Conservation (phyloP, 2,329 filamentous ascomycete genomes). For the Teratosphaeria gauchensis region DNA sequence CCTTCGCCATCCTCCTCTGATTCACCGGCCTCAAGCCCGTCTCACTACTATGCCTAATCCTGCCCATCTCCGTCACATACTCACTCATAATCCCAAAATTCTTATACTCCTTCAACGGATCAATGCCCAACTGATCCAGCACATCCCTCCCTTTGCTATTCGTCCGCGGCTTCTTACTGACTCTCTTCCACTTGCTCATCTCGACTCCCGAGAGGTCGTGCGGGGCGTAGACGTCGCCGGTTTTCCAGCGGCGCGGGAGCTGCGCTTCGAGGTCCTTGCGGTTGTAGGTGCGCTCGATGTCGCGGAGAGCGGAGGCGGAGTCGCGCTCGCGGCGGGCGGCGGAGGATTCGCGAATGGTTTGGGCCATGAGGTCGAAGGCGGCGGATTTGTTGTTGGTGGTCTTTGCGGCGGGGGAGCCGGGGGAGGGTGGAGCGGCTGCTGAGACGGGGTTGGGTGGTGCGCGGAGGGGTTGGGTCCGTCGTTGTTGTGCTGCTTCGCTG, state of each 20-base stretch:
- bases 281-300: conserved; percentile 17
- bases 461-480: neutral
- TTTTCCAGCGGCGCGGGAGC: conserved; percentile 60
- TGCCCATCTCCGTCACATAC: conserved; percentile 73
- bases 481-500: neutral
- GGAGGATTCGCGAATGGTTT: conserved; percentile 2
- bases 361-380: conserved; percentile 1
- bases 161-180: conserved; percentile 25
- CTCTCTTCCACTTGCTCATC: conserved; percentile 68
- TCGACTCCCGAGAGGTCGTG: conserved; percentile 73
- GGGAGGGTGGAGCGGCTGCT: neutral
- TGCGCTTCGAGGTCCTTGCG: conserved; percentile 48
- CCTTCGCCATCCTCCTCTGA: conserved; percentile 87
- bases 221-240: conserved; percentile 82
- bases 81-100: conserved; percentile 90
- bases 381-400: neutral
- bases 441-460: neutral
- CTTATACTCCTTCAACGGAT: conserved; percentile 82
- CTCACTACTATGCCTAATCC: conserved; percentile 65
- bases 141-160: conserved; percentile 45
- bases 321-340: conserved; percentile 8
- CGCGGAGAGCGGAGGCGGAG: neutral
- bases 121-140: conserved; percentile 69
- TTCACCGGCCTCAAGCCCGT: conserved; percentile 81
- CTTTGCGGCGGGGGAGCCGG: neutral